Evolutionary conservation across 2,329 filamentous ascomycete genomes (phyloP), one percentile per base, ranked within the genome.

Genomic region (Tolypocladium nubicola): DNA sequence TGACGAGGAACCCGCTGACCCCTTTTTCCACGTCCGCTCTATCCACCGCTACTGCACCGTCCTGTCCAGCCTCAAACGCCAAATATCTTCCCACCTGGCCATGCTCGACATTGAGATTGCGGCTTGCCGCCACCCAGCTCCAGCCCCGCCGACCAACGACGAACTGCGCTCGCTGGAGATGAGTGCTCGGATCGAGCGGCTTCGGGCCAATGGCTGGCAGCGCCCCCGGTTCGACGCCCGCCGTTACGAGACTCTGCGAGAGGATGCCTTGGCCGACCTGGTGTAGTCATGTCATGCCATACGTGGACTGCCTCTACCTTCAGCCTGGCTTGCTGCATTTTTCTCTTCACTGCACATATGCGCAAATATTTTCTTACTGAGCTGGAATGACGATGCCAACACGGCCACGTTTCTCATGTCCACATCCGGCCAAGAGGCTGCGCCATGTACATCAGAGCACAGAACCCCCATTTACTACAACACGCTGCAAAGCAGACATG

Each of bases 121-220:
- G 1, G 60, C 59, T 61, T 76, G 38, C 58, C 66, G 58, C 52
- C 61, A 56, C 8, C 61, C 64, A 19, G 54, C 49, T 40, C 59
- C 53, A 41, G 67, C 19, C 45, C 65, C 52, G 60, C 58, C 55
- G 26, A 58, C 43, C 30, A 69, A 64, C 47, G 73, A 74, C 33
- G 73, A 75, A 56, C 61, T 70, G 56, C 71, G 71, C 21, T 62
- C 63, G 2, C 63, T 73, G 21, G 78, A 81, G 39, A 68, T 81
- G 3, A 71, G 74, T 58, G 73, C 77, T 8, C 75, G 81, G 30
- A 83, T 84, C 61, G 79, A 81, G 68, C 73, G 77, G 11, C 68
- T 85, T 13, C 76, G 79, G 23, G 75, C 75, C n/a, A 73, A 64
- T 54, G 80, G 80, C 2, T 84, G 82, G 81, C 75, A 75, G 63